Base-by-base conservation (phyloP, 2,329 filamentous ascomycete genomes). In the Pseudopithomyces chartarum region DNA sequence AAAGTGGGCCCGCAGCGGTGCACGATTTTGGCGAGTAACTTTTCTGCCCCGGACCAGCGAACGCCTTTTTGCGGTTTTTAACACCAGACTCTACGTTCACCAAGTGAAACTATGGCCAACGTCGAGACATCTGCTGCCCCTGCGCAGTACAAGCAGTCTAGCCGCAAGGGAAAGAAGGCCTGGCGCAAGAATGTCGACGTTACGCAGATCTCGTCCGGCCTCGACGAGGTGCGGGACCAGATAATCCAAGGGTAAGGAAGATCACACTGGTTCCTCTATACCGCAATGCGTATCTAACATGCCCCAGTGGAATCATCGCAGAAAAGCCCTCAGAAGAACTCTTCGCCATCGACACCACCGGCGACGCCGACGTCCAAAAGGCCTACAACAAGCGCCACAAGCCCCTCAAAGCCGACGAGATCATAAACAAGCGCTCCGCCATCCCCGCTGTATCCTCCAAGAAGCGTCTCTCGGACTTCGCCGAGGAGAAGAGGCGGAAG, bases 101-200 rank as follows among this genome's bases (percentile, higher is more conserved):
- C 26, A 8, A 40, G 22, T 26, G 17, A 59, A 13, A n/a, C 26
- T n/a, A 69, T 69, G 66, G 63, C 64, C 6, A 62, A 61, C 46
- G 54, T 61, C 22, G 67, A 65, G 12, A 78, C 82, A 34, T 39
- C 34, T 3, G 47, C 47, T 7, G 89, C 91, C 17, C 93, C 92
- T 11, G 87, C 88, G 61, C 91, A 96, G 65, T 87, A 89, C 78
- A 92, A 86, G 62, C 95, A 99, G 77, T 87, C 92, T 23, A 98
- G 94, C 5, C 85, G 95, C 73, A 99, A 99, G 76, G 95, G 96
- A 68, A 98, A 98, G 80, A 98, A 96, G 81, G 94, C 95, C 32
- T 99, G 95, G 95, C 86, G 95, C 73, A 99, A 98, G 78, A 97
- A 99, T 79, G 92, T 99, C 76, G 92, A 99, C 78, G 86, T 98